These are phyloP conservation scores for Xylariaceae sp. DNA, from an alignment of 2,329 filamentous ascomycete genomes.

Conservation along the genomic window DNA sequence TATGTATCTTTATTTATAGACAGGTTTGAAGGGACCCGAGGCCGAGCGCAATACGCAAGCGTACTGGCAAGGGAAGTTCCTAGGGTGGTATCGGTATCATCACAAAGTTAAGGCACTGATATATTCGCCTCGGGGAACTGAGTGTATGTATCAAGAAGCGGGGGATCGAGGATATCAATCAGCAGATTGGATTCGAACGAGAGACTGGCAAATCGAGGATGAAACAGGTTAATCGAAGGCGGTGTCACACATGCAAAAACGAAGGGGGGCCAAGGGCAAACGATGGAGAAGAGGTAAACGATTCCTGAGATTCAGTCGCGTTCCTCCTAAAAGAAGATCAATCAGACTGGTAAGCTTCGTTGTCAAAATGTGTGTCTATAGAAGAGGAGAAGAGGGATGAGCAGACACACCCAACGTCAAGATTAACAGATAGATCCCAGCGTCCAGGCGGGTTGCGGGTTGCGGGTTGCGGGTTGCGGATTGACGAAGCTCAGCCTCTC, in stretches of 20 bases:
- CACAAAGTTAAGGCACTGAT: conserved; percentile 18
- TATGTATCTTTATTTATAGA: no score
- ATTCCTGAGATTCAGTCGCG: background rate
- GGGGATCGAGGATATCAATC: conserved; percentile 10
- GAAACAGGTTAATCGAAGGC: conserved; percentile 28
- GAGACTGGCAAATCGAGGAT: conserved; percentile 23
- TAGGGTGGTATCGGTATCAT: conserved; percentile 26
- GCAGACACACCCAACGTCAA: conserved; percentile 9
- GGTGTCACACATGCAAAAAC: conserved; percentile 19
- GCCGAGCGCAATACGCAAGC: conserved; percentile 30
- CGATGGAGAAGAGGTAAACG: conserved; percentile 11
- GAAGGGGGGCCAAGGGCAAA: conserved; percentile 16
- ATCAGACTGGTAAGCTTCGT: conserved; percentile 1
- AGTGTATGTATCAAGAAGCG: conserved; percentile 15
- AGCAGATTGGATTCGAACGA: conserved; percentile 20
- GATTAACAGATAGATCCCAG: conserved; percentile 3
- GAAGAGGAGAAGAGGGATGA: conserved; percentile 3
- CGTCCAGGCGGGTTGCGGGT: conserved; percentile 1
- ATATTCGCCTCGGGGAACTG: conserved; percentile 17
- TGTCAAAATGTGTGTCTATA: conserved; percentile 1
- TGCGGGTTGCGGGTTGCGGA: no score
- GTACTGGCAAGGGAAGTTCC: conserved; percentile 22
- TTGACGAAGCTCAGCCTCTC: conserved; percentile 26
- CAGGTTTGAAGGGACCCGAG: conserved; percentile 1
- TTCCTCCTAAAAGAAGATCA: background rate